Percentiles rank a stretch among this genome's conserved stretches.
phyloP scores from a whole-genome alignment of 2,329 filamentous ascomycete genomes.

The Epichloe bromicola region DNA sequence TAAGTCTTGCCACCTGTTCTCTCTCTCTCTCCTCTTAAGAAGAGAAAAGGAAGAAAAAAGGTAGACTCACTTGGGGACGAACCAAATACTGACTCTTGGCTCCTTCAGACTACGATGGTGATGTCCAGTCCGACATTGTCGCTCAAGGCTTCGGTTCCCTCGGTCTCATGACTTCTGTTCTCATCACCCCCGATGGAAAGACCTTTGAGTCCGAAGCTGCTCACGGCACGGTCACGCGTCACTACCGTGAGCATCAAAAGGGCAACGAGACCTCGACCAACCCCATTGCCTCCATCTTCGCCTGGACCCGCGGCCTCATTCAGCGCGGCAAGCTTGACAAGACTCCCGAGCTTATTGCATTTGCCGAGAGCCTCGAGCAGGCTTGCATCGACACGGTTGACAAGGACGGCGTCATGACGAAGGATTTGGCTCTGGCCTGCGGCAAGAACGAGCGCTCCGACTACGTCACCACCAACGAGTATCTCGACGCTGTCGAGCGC shows the following conservation, averaged over 20 bases:
- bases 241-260: conserved; percentile 97
- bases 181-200: conserved; percentile 92
- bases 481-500: conserved; percentile 84
- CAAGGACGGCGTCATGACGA: conserved; percentile 93
- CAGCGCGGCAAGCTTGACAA: conserved; percentile 88
- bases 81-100: background rate
- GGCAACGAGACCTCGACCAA: conserved; percentile 95
- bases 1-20: conserved; percentile 30
- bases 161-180: conserved; percentile 94
- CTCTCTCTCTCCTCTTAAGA: too few relatives aligned
- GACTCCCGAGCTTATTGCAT: conserved; percentile 83
- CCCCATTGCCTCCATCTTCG: conserved; percentile 97
- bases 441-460: conserved; percentile 73
- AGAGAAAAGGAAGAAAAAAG: background rate
- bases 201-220: conserved; percentile 96
- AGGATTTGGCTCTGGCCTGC: conserved; percentile 91
- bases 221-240: conserved; percentile 94
- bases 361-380: conserved; percentile 82
- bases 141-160: conserved; percentile 97
- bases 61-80: too few relatives aligned
- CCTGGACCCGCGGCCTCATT: conserved; percentile 88
- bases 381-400: conserved; percentile 93
- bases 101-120: conserved; percentile 81
- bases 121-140: conserved; percentile 96
- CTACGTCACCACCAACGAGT: conserved; percentile 87